Percentiles rank a stretch among this genome's conserved stretches.
These are phyloP conservation scores for Cocos nucifera DNA, from an alignment of 176 grass and related monocot species.

Conservation along the genomic window DNA sequence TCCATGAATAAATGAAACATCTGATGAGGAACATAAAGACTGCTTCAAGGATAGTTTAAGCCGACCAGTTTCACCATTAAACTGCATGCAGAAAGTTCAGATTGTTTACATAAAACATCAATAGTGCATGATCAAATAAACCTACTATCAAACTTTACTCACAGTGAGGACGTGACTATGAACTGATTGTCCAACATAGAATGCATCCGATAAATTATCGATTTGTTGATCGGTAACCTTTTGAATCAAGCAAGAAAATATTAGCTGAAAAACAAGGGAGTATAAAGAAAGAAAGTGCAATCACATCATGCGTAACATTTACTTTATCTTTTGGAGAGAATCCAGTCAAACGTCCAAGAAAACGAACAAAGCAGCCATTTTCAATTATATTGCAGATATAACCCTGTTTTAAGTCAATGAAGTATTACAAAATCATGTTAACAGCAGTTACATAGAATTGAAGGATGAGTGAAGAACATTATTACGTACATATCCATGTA, in stretches of 20 bases:
- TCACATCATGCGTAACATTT: constrained; percentile 11
- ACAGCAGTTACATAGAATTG: no score
- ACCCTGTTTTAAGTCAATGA: constrained; percentile 46
- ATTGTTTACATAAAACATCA: constrained; percentile 9
- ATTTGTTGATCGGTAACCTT: constrained; percentile 69
- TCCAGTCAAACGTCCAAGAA: constrained; percentile 87
- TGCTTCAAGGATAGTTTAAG: constrained; percentile 82
- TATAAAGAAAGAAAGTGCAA: neutral
- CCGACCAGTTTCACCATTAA: constrained; percentile 60
- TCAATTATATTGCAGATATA: constrained; percentile 95
- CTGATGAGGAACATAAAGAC: constrained; percentile 66
- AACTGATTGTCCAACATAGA: constrained; percentile 83
- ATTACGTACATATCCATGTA: no score
- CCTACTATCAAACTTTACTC: constrained; percentile 15
- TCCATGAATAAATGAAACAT: constrained; percentile 74
- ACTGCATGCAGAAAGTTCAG: constrained; percentile 24
- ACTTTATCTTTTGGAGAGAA: constrained; percentile 94
- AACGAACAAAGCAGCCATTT: constrained; percentile 90
- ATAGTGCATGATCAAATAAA: no score
- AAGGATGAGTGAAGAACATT: no score
- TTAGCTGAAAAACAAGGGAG: constrained; percentile 17
- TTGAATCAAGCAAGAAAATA: constrained; percentile 26
- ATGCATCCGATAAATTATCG: constrained; percentile 52
- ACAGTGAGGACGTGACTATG: constrained; percentile 70
- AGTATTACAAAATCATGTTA: neutral